phyloP scores from a whole-genome alignment of 148 eudicot species.

The Hydrangea macrophylla region DNA sequence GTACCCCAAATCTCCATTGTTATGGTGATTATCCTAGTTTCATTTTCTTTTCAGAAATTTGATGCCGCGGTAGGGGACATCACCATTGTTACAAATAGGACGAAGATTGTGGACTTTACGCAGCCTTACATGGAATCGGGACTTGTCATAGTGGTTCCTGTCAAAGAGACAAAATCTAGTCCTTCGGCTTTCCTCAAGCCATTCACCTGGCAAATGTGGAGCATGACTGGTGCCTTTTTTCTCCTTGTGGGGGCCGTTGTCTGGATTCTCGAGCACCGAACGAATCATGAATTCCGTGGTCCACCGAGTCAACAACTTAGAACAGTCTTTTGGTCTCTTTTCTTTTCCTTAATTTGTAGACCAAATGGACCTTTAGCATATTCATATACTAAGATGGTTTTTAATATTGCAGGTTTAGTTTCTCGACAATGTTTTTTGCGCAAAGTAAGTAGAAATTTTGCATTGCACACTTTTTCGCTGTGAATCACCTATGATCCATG shows the following conservation, averaged over 20 bases:
- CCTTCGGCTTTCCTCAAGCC: constrained; percentile 77
- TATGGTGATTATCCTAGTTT: constrained; percentile 7
- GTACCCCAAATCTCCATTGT: too few species aligned
- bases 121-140: constrained; percentile 77
- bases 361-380: too few species aligned
- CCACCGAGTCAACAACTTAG: constrained; percentile 67
- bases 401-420: constrained; percentile 78
- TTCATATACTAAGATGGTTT: background rate
- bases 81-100: constrained; percentile 64
- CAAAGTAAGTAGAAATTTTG: constrained; percentile 61
- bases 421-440: constrained; percentile 91
- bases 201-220: constrained; percentile 63
- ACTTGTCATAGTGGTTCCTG: constrained; percentile 63
- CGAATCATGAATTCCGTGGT: constrained; percentile 72
- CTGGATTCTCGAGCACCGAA: constrained; percentile 82
- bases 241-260: constrained; percentile 63
- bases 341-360: too few species aligned
- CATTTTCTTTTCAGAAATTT: constrained; percentile 42
- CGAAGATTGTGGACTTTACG: constrained; percentile 79
- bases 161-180: constrained; percentile 39
- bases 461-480: constrained; percentile 8
- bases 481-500: background rate
- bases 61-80: constrained; percentile 91
- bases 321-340: constrained; percentile 73
- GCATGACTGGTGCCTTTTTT: constrained; percentile 53